phyloP scores from a whole-genome alignment of 352 stramenopile species.

The Lagenidium sp. region DNA sequence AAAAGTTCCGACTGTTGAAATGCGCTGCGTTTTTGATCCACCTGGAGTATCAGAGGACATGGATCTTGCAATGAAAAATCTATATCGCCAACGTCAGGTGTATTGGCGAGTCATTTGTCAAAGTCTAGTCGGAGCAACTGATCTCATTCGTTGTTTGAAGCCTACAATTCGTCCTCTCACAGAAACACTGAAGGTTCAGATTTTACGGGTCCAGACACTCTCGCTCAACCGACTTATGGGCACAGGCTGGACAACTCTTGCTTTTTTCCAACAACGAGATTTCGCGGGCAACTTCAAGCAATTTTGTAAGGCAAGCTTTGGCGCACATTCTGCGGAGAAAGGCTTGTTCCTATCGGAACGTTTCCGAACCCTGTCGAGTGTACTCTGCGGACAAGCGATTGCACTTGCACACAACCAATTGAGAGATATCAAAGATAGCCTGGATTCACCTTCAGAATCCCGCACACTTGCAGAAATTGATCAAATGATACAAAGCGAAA shows the following conservation, averaged over 20 bases:
- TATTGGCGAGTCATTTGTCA: slow-evolving; percentile 76
- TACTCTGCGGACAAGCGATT: no score
- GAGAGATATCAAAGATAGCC: no score
- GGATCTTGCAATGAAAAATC: no score
- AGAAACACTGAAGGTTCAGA: slow-evolving; percentile 33
- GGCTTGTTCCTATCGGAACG: no score
- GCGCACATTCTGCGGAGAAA: slow-evolving; percentile 16
- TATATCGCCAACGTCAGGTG: no score
- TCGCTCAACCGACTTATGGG: slow-evolving; percentile 39
- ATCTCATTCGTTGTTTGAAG: slow-evolving; percentile 53
- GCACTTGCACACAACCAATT: no score
- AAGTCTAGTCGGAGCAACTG: slow-evolving; percentile 55
- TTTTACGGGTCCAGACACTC: slow-evolving; percentile 42
- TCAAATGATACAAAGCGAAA: no score
- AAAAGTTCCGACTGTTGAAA: slow-evolving; percentile 29
- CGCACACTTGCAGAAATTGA: no score
- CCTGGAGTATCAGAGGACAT: no score
- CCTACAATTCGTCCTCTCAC: slow-evolving; percentile 43
- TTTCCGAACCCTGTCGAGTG: no score
- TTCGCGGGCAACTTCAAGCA: slow-evolving; percentile 34
- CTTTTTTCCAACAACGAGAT: slow-evolving; percentile 57
- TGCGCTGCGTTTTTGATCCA: slow-evolving; percentile 52
- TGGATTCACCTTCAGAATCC: no score
- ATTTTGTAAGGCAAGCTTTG: slow-evolving; percentile 38
- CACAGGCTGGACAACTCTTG: slow-evolving; percentile 33